Percentiles rank a stretch among this genome's conserved stretches.
phyloP scores from a whole-genome alignment of 306 rosid genomes.

The Prosopis cineraria region DNA sequence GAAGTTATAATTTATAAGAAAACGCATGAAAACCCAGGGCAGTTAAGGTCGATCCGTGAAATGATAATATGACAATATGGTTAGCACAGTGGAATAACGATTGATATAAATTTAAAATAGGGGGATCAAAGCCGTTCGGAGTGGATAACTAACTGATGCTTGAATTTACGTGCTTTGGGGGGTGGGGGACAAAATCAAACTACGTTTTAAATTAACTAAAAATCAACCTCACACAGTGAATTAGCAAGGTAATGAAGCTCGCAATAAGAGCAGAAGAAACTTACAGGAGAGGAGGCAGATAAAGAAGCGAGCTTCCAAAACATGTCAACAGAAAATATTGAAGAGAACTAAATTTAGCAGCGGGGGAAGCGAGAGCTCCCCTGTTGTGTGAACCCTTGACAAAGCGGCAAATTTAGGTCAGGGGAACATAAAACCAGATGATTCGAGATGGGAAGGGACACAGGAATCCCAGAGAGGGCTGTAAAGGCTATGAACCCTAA shows the following conservation, averaged over 20 bases:
- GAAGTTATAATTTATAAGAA: not conserved
- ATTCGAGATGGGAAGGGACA: constrained; percentile 34
- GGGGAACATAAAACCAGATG: constrained; percentile 11
- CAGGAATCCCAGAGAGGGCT: constrained; percentile 22
- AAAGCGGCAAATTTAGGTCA: constrained; percentile 36
- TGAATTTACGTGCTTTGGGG: not conserved
- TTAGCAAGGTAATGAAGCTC: constrained; percentile 3
- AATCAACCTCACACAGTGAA: constrained; percentile 32
- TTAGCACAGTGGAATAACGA: not conserved
- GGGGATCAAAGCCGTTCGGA: constrained; percentile 18
- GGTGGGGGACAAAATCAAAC: constrained; percentile 8
- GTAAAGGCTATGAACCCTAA: constrained; percentile 76
- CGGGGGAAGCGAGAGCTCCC: constrained; percentile 43
- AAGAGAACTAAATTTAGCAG: constrained; percentile 17
- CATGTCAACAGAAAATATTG: constrained; percentile 53
- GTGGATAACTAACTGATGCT: constrained; percentile 21
- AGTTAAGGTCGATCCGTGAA: constrained; percentile 32
- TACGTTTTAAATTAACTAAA: constrained; percentile 30
- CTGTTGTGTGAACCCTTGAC: constrained; percentile 67
- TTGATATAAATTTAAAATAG: not conserved
- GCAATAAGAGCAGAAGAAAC: constrained; percentile 35
- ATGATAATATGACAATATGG: constrained; percentile 6
- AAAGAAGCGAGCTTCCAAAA: constrained; percentile 98
- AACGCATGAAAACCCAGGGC: constrained; percentile 18
- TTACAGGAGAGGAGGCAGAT: constrained; percentile 92